Evolutionary conservation across 176 grass and related monocot species (phyloP).

Genomic region (Ananas comosus): DNA sequence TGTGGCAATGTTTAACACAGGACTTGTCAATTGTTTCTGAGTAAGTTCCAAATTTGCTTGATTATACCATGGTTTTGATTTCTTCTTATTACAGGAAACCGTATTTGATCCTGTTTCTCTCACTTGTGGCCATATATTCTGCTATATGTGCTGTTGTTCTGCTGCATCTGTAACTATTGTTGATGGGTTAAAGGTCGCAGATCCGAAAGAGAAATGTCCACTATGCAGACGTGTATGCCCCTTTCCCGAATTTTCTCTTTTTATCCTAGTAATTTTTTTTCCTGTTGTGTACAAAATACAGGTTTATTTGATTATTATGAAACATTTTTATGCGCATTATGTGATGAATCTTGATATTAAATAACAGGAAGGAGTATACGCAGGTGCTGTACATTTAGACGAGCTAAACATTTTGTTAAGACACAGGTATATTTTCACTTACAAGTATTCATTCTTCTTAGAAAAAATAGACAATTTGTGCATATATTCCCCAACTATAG

Average conservation of each 20-base stretch:
- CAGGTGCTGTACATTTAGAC: conserved; percentile 46
- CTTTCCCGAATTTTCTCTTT: not conserved
- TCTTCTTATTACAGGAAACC: conserved; percentile 38
- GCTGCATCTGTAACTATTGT: conserved; percentile 70
- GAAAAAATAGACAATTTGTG: not conserved
- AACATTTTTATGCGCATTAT: no score
- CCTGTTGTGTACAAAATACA: not conserved
- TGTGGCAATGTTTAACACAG: no score
- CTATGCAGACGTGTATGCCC: conserved; percentile 48
- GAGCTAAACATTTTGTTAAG: conserved; percentile 73
- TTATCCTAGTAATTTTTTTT: not conserved
- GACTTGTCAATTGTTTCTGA: no score
- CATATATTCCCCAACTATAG: no score
- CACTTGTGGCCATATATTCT: conserved; percentile 82
- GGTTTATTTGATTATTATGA: no score
- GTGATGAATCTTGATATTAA: no score
- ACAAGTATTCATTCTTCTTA: no score
- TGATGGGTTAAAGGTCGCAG: conserved; percentile 48
- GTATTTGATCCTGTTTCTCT: conserved; percentile 73
- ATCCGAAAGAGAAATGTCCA: conserved; percentile 61
- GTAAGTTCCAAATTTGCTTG: no score
- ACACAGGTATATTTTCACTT: conserved; percentile 30
- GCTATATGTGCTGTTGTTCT: conserved; percentile 75
- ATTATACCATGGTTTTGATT: not conserved
- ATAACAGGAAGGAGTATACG: conserved; percentile 57